A percentile compares a stretch with the other conserved stretches of the same genome.
Evolutionary conservation across 2,329 filamentous ascomycete genomes (phyloP).

Genomic region (Botrytis porri): DNA sequence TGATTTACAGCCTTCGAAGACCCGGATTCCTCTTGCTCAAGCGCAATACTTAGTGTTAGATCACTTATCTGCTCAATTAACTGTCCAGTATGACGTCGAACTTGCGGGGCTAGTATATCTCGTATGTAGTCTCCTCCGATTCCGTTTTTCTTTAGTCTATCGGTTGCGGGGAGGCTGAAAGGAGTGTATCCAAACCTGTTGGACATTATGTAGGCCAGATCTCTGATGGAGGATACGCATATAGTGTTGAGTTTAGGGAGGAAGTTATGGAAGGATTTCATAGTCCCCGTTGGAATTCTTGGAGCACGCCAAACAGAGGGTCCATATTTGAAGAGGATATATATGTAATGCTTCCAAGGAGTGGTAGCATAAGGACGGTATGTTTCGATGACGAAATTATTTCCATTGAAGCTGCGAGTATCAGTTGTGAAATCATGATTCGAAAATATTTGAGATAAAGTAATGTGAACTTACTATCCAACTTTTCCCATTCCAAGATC

Average conservation of each 20-base stretch:
- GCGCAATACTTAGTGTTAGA: conserved; percentile 8
- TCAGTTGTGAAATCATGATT: neutral
- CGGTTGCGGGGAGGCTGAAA: neutral
- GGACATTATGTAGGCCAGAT: neutral
- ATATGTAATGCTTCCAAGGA: neutral
- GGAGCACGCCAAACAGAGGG: neutral
- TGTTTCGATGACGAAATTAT: neutral
- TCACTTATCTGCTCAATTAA: neutral
- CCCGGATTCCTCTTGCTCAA: neutral
- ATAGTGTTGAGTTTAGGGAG: neutral
- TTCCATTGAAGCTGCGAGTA: neutral
- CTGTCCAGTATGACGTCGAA: conserved; percentile 13
- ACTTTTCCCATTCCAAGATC: conserved; percentile 8
- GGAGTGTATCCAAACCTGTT: neutral
- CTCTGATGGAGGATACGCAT: neutral
- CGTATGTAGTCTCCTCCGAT: neutral
- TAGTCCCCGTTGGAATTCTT: neutral
- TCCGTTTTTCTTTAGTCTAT: neutral
- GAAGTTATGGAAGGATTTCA: neutral
- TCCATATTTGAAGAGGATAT: neutral
- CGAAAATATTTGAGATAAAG: neutral
- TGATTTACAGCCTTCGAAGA: neutral
- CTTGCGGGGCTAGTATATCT: conserved; percentile 14
- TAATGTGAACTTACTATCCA: neutral
- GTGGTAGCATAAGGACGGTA: conserved; percentile 13